Percentiles rank a stretch among this genome's conserved stretches.
Evolutionary conservation across 1,284 basidiomycete genomes (phyloP).

Genomic region (Exobasidium cylindrosporum): DNA sequence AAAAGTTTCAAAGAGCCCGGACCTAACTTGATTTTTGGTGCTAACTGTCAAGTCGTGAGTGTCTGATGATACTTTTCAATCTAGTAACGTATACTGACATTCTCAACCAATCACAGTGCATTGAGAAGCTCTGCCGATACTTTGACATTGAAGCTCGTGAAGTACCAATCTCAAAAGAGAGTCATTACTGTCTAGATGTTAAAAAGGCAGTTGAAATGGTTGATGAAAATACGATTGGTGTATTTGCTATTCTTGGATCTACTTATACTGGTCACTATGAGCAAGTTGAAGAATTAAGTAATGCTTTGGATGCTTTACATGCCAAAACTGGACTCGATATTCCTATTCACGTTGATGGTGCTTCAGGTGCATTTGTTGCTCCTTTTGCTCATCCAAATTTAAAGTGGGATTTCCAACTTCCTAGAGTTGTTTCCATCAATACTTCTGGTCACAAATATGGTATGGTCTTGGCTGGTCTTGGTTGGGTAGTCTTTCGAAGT

Average conservation of each 20-base stretch:
- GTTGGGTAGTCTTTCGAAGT: conserved; percentile 51
- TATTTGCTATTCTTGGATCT: conserved; percentile 63
- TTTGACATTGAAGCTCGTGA: conserved; percentile 72
- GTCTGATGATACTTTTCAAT: conserved; percentile 10
- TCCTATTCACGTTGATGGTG: conserved; percentile 64
- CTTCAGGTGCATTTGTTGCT: conserved; percentile 60
- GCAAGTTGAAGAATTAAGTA: conserved; percentile 80
- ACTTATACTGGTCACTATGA: conserved; percentile 95
- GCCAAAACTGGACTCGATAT: conserved; percentile 66
- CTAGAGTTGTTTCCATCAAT: conserved; percentile 82
- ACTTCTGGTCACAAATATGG: conserved; percentile 63
- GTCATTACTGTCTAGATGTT: conserved; percentile 71
- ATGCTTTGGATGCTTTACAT: conserved; percentile 81
- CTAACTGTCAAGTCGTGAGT: conserved; percentile 67
- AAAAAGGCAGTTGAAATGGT: conserved; percentile 80
- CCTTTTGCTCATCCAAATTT: conserved; percentile 75
- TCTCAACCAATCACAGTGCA: conserved; percentile 13
- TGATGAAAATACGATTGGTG: conserved; percentile 73
- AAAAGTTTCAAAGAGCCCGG: conserved; percentile 54
- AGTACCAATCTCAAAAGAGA: conserved; percentile 41
- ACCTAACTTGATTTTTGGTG: conserved; percentile 73
- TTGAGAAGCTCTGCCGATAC: conserved; percentile 69
- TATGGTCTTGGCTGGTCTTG: conserved; percentile 58
- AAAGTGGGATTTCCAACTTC: conserved; percentile 66
- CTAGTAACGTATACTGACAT: neutral